Base-by-base conservation (phyloP, 805 yeast species). In the Ogataea zsoltii region DNA sequence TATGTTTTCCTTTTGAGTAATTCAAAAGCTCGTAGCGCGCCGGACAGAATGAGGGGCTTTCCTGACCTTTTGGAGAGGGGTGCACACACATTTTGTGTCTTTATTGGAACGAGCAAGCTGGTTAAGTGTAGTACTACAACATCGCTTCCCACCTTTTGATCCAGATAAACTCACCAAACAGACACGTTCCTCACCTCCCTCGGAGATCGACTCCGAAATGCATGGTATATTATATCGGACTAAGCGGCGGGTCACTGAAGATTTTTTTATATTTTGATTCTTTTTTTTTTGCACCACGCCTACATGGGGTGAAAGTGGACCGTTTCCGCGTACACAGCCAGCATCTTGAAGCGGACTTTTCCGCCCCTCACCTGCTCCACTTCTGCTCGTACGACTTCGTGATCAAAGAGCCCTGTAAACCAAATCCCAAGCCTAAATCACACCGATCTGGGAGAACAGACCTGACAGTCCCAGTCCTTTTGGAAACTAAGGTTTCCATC, bases 181-280 rank as follows among this genome's bases (percentile, higher is more conserved):
- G 9, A 9, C 25, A 6, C 25, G 25, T 9, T 21, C 25, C 7
- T 21, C 25, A 26, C 14, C 11, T 14, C 11, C 12, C 16, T 14
- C 33, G 16, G 33, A 14, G 16, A 29, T n/a, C 42, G 12, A 21
- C 9, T 10, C 10, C n/a, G 28, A 17, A 33, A 44, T 44, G 46
- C 46, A 44, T 13, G 5, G 35, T 42, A 42, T 42, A 44, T 28
- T 44, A 44, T 44, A 38, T 44, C 46, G 46, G 46, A 44, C 26
- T 26, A 43, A 14, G 16, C 18, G 31, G 26, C 11, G 14, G 15
- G 16, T 29, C 42, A 18, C 12, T 34, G 26, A 14, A n/a, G 7
- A 36, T 28, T 14, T 12, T 16, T 37, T 34, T 18, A 7, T 9
- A 9, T 21, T 5, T 21, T n/a, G n/a, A 9, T 21, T 21, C 9